Evolutionary conservation across 2,329 filamentous ascomycete species (phyloP).

Genomic region (Hypoxylon sp.): DNA sequence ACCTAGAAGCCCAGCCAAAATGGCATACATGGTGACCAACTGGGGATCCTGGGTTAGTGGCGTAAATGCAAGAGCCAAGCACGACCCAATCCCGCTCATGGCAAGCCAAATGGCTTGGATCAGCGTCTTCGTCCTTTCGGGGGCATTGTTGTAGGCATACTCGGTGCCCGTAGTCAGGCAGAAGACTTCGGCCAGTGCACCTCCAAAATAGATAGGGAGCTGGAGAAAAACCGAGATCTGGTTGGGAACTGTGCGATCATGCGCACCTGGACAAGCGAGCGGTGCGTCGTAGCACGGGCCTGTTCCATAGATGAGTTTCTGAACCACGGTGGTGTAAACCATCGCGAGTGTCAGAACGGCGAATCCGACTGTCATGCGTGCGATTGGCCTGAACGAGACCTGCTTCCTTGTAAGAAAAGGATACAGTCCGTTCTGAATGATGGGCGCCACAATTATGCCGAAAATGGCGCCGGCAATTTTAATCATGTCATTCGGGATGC

Average conservation of each 20-base stretch:
- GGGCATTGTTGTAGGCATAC: slow-evolving; percentile 61
- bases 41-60: slow-evolving; percentile 29
- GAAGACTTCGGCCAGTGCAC: slow-evolving; percentile 61
- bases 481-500: slow-evolving; percentile 64
- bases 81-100: slow-evolving; percentile 26
- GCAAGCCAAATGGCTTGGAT: slow-evolving; percentile 51
- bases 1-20: slow-evolving; percentile 26
- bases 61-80: slow-evolving; percentile 28
- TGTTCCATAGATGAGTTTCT: slow-evolving; percentile 64
- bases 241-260: slow-evolving; percentile 53
- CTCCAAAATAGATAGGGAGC: slow-evolving; percentile 60
- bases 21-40: slow-evolving; percentile 36
- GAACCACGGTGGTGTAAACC: slow-evolving; percentile 66
- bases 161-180: slow-evolving; percentile 60
- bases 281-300: slow-evolving; percentile 62
- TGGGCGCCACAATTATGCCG: slow-evolving; percentile 64
- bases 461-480: slow-evolving; percentile 58
- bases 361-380: slow-evolving; percentile 62
- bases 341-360: slow-evolving; percentile 61
- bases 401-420: slow-evolving; percentile 60
- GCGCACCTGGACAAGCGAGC: slow-evolving; percentile 52
- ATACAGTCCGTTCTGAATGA: slow-evolving; percentile 63
- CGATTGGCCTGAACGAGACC: slow-evolving; percentile 65
- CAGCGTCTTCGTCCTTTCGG: slow-evolving; percentile 57
- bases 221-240: slow-evolving; percentile 62